phyloP scores from a whole-genome alignment of 805 yeast species.

The Saccharomycopsis sp. region DNA sequence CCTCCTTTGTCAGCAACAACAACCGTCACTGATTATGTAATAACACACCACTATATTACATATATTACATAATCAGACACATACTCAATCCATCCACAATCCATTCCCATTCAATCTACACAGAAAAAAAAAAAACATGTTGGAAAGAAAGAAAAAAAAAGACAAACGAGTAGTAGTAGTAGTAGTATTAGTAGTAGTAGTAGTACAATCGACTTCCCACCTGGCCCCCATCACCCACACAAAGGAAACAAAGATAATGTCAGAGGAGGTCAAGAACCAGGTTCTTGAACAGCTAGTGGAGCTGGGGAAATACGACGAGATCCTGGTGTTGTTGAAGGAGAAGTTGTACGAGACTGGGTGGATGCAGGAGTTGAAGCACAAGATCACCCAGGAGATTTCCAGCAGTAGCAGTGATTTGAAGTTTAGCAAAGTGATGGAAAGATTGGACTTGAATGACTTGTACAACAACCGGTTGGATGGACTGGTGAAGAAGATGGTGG shows the following conservation, averaged over 20 bases:
- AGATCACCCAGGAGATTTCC: conserved; percentile 5
- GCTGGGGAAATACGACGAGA: conserved; percentile 74
- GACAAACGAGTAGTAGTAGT: background rate
- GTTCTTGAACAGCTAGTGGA: conserved; percentile 64
- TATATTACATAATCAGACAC: too few species aligned
- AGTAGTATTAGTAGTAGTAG: background rate
- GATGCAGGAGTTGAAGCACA: conserved; percentile 62
- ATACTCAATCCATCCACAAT: too few species aligned
- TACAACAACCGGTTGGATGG: conserved; percentile 14
- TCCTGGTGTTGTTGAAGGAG: conserved; percentile 52
- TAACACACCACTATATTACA: too few species aligned
- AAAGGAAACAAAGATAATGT: conserved; percentile 35
- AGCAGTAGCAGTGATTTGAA: conserved; percentile 5
- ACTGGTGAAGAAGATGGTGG: conserved; percentile 5
- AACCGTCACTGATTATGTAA: too few species aligned
- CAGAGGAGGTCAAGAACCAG: conserved; percentile 37
- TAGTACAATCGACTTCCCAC: too few species aligned
- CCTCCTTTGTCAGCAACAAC: too few species aligned
- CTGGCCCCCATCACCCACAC: conserved; percentile 22
- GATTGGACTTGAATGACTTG: conserved; percentile 15
- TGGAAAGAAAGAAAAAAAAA: background rate
- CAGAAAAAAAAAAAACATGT: conserved; percentile 1
- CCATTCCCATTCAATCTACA: too few species aligned
- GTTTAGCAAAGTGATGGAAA: conserved; percentile 13
- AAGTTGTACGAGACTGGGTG: conserved; percentile 74